Base-by-base conservation (phyloP, 2,329 filamentous ascomycete genomes). In the Sphaerostilbella broomeana region DNA sequence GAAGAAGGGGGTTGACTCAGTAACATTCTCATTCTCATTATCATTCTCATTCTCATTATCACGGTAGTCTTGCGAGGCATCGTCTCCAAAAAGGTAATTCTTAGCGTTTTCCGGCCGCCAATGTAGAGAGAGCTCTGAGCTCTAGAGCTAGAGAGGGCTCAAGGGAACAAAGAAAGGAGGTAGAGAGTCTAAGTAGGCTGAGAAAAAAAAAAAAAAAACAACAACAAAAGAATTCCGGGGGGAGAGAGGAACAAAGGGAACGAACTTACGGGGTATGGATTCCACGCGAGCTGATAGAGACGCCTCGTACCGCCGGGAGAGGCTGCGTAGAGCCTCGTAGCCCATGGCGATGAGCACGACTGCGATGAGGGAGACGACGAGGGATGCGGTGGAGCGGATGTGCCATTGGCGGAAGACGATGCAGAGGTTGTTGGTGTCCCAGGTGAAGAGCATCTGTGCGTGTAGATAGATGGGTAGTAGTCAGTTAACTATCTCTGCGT, bases 391-490 rank as follows among this genome's bases (percentile, higher is more conserved):
- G 45, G 81, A 80, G 46, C 75, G 80, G 62, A 98, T 68, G 65
- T 86, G 89, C 92, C 92, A 98, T 64, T 81, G 79, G 53, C 74
- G 75, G 72, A 97, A 98, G 62, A 98, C 78, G 63, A 98, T 94
- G 74, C 92, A 98, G 49, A 98, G 86, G 66, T 97, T 84, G 41
- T 73, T 77, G 3, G 89, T 90, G 61, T 88, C 79, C 90, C 90
- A 98, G 46, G 88, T 97, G 70, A 98, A 98, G 51, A 97, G 79
- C 90, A 95, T 97, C 88, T n/a, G n/a, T n/a, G n/a, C n/a, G n/a
- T n/a, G n/a, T 95, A 51, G 15, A 34, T 17, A 21, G 5, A 16
- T 4, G 10, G 8, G 28, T 18, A 19, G 25, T 12, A 25, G 22
- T 25, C 22, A 12, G 15, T n/a, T 19, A 29, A 45, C n/a, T n/a